These are phyloP conservation scores for Erigeron philadelphicus DNA, from an alignment of 140 eudicot genomes.

Conservation along the genomic window DNA sequence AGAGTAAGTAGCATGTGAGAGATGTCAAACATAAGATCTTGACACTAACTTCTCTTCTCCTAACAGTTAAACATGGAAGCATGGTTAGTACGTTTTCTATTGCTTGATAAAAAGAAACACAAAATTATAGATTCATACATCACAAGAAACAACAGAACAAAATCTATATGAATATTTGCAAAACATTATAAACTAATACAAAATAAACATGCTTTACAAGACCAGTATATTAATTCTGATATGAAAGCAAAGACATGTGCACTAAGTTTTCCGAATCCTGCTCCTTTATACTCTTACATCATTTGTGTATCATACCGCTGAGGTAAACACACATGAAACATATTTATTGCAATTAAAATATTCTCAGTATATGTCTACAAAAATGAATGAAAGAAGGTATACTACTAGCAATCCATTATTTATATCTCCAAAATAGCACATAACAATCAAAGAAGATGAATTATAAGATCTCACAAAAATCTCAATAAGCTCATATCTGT, in stretches of 20 bases:
- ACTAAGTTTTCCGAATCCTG: conserved; percentile 88
- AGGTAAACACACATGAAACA: conserved; percentile 89
- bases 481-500: conserved; percentile 91
- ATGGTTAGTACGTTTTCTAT: too few species aligned
- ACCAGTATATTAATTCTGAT: too few species aligned
- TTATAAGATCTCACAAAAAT: conserved; percentile 58
- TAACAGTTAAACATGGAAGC: too few species aligned
- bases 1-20: too few species aligned
- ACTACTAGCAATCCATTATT: conserved; percentile 19
- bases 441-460: not conserved
- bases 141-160: too few species aligned
- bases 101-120: too few species aligned
- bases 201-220: too few species aligned
- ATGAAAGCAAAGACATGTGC: conserved; percentile 98
- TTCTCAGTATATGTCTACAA: conserved; percentile 89
- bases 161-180: too few species aligned
- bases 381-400: conserved; percentile 13
- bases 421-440: conserved; percentile 1
- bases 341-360: conserved; percentile 84
- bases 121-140: too few species aligned
- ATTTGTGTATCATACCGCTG: conserved; percentile 93
- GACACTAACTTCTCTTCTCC: too few species aligned
- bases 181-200: too few species aligned
- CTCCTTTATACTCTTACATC: conserved; percentile 99
- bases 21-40: too few species aligned